Percentiles rank a stretch among this genome's conserved stretches.
Conservation (phyloP, 1,284 basidiomycete genomes). For the Irpex sp. region DNA sequence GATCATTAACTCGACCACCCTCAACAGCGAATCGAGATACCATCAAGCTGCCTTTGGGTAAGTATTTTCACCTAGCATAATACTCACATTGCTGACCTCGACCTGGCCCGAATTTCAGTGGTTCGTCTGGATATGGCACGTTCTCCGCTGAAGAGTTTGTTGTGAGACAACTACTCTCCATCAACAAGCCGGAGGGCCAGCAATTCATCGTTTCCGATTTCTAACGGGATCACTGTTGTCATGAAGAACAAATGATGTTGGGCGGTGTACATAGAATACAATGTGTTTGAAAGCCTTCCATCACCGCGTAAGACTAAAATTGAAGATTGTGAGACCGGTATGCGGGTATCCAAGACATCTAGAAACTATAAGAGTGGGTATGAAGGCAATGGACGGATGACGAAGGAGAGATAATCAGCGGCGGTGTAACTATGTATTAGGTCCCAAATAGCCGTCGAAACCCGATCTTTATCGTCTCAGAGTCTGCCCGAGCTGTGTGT, state of each 20-base stretch:
- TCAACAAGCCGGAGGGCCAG: slow-evolving; percentile 31
- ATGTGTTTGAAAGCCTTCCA: not conserved
- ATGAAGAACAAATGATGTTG: not conserved
- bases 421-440: not conserved
- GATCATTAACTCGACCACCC: slow-evolving; percentile 27
- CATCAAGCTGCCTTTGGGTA: slow-evolving; percentile 24
- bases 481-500: slow-evolving; percentile 35
- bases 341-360: slow-evolving; percentile 1
- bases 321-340: not conserved
- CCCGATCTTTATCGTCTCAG: slow-evolving; percentile 25
- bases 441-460: not conserved
- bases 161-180: slow-evolving; percentile 35
- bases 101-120: slow-evolving; percentile 26
- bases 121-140: slow-evolving; percentile 45
- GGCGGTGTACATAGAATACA: not conserved
- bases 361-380: not conserved
- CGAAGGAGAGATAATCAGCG: not conserved
- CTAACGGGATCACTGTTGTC: not conserved
- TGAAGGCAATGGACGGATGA: not conserved
- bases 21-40: slow-evolving; percentile 16
- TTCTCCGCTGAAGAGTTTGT: slow-evolving; percentile 48
- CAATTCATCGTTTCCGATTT: slow-evolving; percentile 4
- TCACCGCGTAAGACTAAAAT: not conserved
- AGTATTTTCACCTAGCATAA: slow-evolving; percentile 4
- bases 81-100: not conserved